These are phyloP conservation scores for Sphenostylis stenocarpa DNA, from an alignment of 306 rosid species.

Conservation along the genomic window DNA sequence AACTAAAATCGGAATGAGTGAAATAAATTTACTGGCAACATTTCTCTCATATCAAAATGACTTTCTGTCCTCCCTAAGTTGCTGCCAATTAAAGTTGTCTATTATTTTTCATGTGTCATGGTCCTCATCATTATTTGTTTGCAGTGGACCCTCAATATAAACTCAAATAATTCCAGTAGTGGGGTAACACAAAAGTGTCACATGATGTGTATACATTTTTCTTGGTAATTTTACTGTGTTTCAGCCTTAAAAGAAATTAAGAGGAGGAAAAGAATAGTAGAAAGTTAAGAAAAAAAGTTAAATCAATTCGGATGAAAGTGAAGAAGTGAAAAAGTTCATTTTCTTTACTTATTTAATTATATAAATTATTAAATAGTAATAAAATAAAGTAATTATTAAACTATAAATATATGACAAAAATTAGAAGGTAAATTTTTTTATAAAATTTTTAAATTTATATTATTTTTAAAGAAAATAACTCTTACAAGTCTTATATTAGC, in stretches of 20 bases:
- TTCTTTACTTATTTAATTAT: no score
- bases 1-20: background rate
- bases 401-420: no score
- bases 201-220: background rate
- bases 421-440: no score
- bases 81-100: background rate
- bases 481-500: no score
- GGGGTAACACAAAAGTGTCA: constrained; percentile 2
- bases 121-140: background rate
- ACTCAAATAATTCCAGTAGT: background rate
- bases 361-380: no score
- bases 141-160: background rate
- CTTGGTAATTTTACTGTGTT: background rate
- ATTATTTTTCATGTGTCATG: background rate
- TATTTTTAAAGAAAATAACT: no score
- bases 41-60: background rate
- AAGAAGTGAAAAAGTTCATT: no score
- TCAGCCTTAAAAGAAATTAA: background rate
- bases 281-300: no score
- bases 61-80: background rate
- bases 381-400: no score
- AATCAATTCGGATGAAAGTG: no score
- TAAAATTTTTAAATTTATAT: no score
- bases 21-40: background rate
- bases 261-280: no score